These are phyloP conservation scores for Mycena metata DNA, from an alignment of 768 basidiomycete genomes.

Conservation along the genomic window DNA sequence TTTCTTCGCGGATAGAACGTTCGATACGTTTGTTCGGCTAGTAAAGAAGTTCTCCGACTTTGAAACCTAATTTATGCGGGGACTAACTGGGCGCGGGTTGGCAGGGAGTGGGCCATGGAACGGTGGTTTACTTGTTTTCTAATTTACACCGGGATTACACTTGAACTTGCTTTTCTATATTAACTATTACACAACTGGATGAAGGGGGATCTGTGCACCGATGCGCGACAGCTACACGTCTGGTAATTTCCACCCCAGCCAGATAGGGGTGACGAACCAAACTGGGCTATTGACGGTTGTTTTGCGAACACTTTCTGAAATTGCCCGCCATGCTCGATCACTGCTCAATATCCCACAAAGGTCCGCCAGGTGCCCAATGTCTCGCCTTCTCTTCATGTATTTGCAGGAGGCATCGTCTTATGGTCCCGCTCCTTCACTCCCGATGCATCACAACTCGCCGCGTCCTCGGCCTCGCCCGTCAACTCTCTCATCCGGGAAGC, in stretches of 20 bases:
- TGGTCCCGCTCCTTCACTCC: conserved; percentile 98
- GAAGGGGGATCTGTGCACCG: too few species aligned
- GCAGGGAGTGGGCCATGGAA: too few species aligned
- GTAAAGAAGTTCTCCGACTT: conserved; percentile 19
- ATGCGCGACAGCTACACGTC: too few species aligned
- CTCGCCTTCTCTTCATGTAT: conserved; percentile 29
- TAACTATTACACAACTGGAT: too few species aligned
- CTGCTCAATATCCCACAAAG: conserved; percentile 95
- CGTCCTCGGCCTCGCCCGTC: conserved; percentile 83
- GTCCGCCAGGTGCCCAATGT: conserved; percentile 51
- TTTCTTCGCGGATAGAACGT: conserved; percentile 17
- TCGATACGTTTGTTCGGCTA: conserved; percentile 11
- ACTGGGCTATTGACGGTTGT: not conserved
- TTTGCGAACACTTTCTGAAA: not conserved
- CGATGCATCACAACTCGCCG: conserved; percentile 76
- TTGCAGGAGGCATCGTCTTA: conserved; percentile 87
- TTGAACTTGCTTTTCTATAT: too few species aligned
- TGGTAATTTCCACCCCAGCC: too few species aligned
- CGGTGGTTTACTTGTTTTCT: too few species aligned
- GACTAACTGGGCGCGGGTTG: too few species aligned
- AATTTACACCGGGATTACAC: too few species aligned
- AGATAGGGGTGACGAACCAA: too few species aligned
- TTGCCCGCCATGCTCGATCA: conserved; percentile 85
- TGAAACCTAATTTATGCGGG: too few species aligned
- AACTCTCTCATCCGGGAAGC: conserved; percentile 92